Evolutionary conservation across 208 protist genomes (phyloP), one percentile per base, ranked within the genome.

Genomic region (Crithidia brevicula): DNA sequence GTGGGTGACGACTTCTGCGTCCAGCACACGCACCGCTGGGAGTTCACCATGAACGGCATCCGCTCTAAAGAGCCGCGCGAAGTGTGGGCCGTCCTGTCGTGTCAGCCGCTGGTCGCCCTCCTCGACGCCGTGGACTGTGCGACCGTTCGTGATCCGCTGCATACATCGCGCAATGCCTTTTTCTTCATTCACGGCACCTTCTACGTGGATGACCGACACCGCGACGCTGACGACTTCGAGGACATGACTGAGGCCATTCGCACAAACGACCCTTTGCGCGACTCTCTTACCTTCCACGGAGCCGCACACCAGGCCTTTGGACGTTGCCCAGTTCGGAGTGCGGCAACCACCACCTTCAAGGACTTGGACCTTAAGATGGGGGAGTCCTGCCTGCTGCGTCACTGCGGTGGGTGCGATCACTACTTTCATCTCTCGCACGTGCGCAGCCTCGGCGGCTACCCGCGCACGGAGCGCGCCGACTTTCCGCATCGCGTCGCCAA

Each of bases 181-280:
- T 36, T 94, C n/a, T 93, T 92, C 72, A 86, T 96, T 49, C 83
- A 74, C 45, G 91, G 81, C 31, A 78, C 74, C 22, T 96, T 96
- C 50, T 96, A 93, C 66, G 67, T 96, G 42, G 87, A 96, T 54
- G 88, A 95, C 62, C 81, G 89, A 7, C 86, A 91, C 61, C 57
- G 60, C 15, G 75, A 69, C 6, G 59, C 74, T 6, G 59, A 61
- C 4, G 80, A 79, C 25, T 90, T 87, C 34, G 74, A 83, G 40
- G 89, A 95, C 52, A 43, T 93, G 43, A 90, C 72, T 16, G 53
- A 23, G 11, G 60, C 65, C 9, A 86, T 93, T 46, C 85, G 90
- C 25, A 52, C 50, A 22, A 77, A 81, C 51, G 62, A 86, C 34
- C 80, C 85, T 15, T 42, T 65, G 61, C 31, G 54, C 2, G 70